These are phyloP conservation scores for Torulaspora franciscae DNA, from an alignment of 805 yeast species.

Conservation along the genomic window DNA sequence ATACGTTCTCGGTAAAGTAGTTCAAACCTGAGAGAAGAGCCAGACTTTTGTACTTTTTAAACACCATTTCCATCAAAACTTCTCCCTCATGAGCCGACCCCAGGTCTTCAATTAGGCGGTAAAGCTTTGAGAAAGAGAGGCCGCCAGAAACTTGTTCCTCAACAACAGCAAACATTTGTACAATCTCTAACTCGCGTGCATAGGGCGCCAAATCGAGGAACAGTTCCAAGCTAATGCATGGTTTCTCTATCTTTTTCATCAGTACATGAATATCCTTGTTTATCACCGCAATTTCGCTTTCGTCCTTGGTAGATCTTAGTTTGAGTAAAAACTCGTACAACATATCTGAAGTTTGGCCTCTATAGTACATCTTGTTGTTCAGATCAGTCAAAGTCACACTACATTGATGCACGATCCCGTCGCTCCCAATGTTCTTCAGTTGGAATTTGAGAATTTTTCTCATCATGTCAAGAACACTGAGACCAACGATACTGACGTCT, in stretches of 20 bases:
- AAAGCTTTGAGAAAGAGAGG: slow-evolving; percentile 22
- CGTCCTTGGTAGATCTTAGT: slow-evolving; percentile 26
- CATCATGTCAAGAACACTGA: slow-evolving; percentile 76
- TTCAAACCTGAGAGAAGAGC: slow-evolving; percentile 34
- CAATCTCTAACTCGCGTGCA: slow-evolving; percentile 9
- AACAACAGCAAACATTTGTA: slow-evolving; percentile 22
- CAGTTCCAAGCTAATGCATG: slow-evolving; percentile 26
- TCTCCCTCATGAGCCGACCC: slow-evolving; percentile 13
- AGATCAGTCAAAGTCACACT: slow-evolving; percentile 61
- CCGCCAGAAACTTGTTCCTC: slow-evolving; percentile 22
- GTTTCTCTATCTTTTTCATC: slow-evolving; percentile 18
- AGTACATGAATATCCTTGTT: slow-evolving; percentile 23
- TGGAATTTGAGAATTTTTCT: slow-evolving; percentile 54
- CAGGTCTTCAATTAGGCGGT: slow-evolving; percentile 14
- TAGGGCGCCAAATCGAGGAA: slow-evolving; percentile 26
- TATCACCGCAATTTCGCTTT: slow-evolving; percentile 25
- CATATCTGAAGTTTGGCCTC: slow-evolving; percentile 82
- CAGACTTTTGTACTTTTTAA: slow-evolving; percentile 26
- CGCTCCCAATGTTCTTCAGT: slow-evolving; percentile 23
- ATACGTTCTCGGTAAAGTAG: slow-evolving; percentile 23
- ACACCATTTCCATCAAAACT: slow-evolving; percentile 23
- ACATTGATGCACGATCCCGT: slow-evolving; percentile 41
- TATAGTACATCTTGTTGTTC: slow-evolving; percentile 74
- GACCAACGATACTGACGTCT: slow-evolving; percentile 77
- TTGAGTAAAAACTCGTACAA: slow-evolving; percentile 57